Base-by-base conservation (phyloP, 2,329 filamentous ascomycete species). In the Immersiporthe knoxdaviesiana region DNA sequence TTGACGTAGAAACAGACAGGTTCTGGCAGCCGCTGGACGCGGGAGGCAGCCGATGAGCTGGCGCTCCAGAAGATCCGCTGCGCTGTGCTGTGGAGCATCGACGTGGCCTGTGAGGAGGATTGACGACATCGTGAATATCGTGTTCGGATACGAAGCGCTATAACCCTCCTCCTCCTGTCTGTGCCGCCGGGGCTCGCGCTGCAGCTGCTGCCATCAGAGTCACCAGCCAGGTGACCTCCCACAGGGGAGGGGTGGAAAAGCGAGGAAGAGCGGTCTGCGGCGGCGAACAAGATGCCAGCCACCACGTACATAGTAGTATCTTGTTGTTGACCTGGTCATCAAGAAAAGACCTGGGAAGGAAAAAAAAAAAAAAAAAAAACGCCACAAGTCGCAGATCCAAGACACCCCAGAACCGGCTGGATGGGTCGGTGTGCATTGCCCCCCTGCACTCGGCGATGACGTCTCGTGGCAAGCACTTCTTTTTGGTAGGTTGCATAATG, bases 41-140 rank as follows among this genome's bases (percentile, higher is more conserved):
- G 66, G 54, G 67, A 68, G 67, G 67, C 54, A 68, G 32, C 67
- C 67, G 67, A 65, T 68, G 62, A 59, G 67, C 56, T 63, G 56
- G 54, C 56, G 41, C n/a, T 30, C 32, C 11, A 47, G 37, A 12
- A 11, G 32, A n/a, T 32, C 39, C 10, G 44, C 44, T 59, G 18
- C n/a, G 30, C 35, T n/a, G 30, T 32, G 30, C 54, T 27, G 56
- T 66, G 65, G 56, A 30, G 64, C 52, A 21, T 18, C 61, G 61
- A 63, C 61, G 39, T 63, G 61, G 61, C 61, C 37, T 35, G 44
- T 47, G 39, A 50, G 52, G 32, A 16, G 52, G 32, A 16, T 50
- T 47, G 39, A 50, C 18, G 24, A 39, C 61, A 50, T 63, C 61
- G 41, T 63, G 41, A 63, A n/a, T 27, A 37, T 44, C 41, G 21